These are phyloP conservation scores for Macrophomina phaseolina DNA, from an alignment of 2,329 filamentous ascomycete species.

Conservation along the genomic window DNA sequence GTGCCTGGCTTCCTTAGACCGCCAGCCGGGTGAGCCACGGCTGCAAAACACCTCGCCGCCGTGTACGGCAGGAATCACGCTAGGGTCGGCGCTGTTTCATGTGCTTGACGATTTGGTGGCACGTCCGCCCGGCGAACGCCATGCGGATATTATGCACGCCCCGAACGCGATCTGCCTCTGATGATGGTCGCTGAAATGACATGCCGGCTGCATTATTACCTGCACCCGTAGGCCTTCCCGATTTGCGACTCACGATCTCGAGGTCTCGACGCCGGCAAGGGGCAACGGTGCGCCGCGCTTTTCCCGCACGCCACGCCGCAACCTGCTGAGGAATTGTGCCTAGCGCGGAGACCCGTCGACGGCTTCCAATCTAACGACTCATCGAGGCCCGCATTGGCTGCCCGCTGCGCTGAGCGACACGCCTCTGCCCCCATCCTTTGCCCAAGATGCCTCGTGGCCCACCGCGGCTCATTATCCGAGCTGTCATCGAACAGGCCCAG, in stretches of 20 bases:
- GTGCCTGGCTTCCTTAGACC: neutral
- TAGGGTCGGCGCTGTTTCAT: constrained; percentile 20
- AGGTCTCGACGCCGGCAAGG: neutral
- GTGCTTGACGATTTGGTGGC: constrained; percentile 13
- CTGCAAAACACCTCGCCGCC: constrained; percentile 8
- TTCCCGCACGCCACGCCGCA: constrained; percentile 9
- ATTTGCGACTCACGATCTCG: neutral
- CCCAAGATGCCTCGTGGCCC: constrained; percentile 1
- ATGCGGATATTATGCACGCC: neutral
- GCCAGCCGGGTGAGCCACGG: neutral
- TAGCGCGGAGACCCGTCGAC: constrained; percentile 1
- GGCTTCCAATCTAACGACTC: constrained; percentile 16
- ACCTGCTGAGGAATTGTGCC: neutral
- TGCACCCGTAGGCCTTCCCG: neutral
- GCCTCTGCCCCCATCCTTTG: constrained; percentile 6
- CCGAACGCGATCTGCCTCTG: constrained; percentile 12
- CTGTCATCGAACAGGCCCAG: constrained; percentile 3
- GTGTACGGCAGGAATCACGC: neutral
- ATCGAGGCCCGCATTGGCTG: constrained; percentile 9
- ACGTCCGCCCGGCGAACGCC: constrained; percentile 21
- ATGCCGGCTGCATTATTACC: neutral
- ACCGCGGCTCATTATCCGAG: constrained; percentile 20
- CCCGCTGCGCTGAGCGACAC: constrained; percentile 8
- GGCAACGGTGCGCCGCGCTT: neutral
- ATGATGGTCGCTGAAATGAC: constrained; percentile 17